Evolutionary conservation across 2,329 filamentous ascomycete genomes (phyloP), one percentile per base, ranked within the genome.

Genomic region (Incumbomyces lentus): DNA sequence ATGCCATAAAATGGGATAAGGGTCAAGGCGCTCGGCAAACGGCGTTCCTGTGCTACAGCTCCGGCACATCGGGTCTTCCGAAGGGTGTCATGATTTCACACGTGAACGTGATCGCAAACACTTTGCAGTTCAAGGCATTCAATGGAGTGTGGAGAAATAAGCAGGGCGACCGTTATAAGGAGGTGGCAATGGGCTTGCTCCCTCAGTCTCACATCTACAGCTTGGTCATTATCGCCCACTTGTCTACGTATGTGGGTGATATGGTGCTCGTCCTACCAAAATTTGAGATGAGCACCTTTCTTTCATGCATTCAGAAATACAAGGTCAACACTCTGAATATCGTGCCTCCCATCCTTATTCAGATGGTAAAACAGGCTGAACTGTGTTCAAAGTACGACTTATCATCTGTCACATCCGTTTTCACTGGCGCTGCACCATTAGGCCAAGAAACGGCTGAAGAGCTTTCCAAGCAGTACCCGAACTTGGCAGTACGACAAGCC

Each of bases 1-100:
- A 70, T 44, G 61, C 58, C 13, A 46, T 68, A 47, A 62, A 60
- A 44, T 71, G 68, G 67, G 52, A 54, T 12, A 60, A 64, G 7
- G 67, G 67, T 5, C 66, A 70, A 46, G 67, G 60, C 18, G 59
- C 75, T 31, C 76, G 77, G 45, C 80, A 82, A 56, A 79, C 79
- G 5, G 82, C 86, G 0, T 90, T 84, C 59, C 70, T 93, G 37
- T 88, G 83, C 66, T 89, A 86, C 62, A 87, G 82, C 0, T 86
- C 81, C 60, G 85, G 85, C 16, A 90, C 85, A 1, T 88, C 84
- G 10, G 85, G 85, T 2, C 66, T 89, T 32, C 85, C 85, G 13
- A 87, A 88, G 81, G 85, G 84, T 37, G 85, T 89, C 44, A 87
- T 86, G 80, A 84, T 90, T 49, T 84, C 83, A 2, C 85, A 90